A percentile compares a stretch with the other conserved stretches of the same genome.
These are phyloP conservation scores for Hypoxylon perforatum DNA, from an alignment of 495 filamentous ascomycete species.

Conservation along the genomic window DNA sequence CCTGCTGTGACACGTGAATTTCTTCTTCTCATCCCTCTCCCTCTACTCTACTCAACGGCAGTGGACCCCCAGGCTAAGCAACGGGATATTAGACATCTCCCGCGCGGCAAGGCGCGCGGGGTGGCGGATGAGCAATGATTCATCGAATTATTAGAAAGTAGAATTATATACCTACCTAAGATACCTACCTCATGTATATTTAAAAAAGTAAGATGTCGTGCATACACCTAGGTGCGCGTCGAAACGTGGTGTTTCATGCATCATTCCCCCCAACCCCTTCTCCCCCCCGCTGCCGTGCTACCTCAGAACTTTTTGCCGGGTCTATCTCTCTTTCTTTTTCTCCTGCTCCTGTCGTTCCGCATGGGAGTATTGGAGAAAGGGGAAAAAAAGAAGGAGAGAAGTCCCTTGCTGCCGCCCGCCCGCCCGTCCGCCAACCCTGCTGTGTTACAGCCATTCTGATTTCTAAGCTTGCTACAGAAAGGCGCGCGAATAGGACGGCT, in stretches of 20 bases:
- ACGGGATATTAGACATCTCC: neutral
- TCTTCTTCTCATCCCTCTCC: constrained; percentile 2
- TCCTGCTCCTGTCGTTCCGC: too few species aligned
- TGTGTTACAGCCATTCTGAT: neutral
- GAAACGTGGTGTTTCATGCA: constrained; percentile 42
- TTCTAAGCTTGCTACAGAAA: neutral
- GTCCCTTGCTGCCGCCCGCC: neutral
- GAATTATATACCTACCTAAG: too few species aligned
- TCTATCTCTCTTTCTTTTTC: too few species aligned
- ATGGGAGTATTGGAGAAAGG: neutral
- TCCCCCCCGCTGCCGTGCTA: constrained; percentile 27
- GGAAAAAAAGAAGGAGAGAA: neutral
- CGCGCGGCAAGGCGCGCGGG: neutral
- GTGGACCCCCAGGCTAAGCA: constrained; percentile 21
- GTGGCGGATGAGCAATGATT: constrained; percentile 13
- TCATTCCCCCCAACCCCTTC: constrained; percentile 21
- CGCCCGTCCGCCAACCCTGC: neutral
- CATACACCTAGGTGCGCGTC: constrained; percentile 19
- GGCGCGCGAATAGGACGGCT: too few species aligned
- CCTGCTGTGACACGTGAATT: constrained; percentile 33
- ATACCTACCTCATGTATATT: too few species aligned
- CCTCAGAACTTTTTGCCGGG: constrained; percentile 13
- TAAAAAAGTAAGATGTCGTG: constrained; percentile 35
- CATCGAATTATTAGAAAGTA: constrained; percentile 4
- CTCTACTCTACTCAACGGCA: neutral